phyloP scores from a whole-genome alignment of 805 yeast species.

The Wickerhamia fluorescens region DNA sequence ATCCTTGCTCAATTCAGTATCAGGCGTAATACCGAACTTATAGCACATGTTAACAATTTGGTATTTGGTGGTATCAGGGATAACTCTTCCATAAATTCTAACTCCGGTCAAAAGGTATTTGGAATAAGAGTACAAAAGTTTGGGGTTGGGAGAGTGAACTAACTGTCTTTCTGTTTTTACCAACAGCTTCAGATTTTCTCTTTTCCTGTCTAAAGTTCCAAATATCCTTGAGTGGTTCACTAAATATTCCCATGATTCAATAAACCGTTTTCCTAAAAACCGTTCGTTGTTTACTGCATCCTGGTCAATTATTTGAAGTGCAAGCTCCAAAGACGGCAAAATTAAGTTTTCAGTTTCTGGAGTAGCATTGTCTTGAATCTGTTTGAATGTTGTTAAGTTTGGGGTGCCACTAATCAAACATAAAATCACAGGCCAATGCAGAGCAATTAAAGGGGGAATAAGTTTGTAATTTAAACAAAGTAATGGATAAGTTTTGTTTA shows the following conservation, averaged over 20 bases:
- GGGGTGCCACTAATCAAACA: constrained; percentile 13
- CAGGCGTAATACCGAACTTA: constrained; percentile 18
- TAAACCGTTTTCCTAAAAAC: constrained; percentile 41
- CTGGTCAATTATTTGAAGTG: constrained; percentile 17
- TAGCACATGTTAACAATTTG: constrained; percentile 28
- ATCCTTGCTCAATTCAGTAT: constrained; percentile 14
- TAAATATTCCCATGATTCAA: constrained; percentile 37
- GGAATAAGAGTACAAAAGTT: constrained; percentile 17
- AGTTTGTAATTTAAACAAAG: constrained; percentile 24
- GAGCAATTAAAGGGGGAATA: constrained; percentile 26
- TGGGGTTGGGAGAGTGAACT: constrained; percentile 12
- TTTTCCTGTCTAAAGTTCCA: background rate
- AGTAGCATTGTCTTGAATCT: constrained; percentile 1
- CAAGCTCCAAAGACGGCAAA: constrained; percentile 22
- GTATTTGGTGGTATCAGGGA: constrained; percentile 33
- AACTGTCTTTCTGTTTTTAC: constrained; percentile 2
- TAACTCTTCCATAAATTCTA: constrained; percentile 28
- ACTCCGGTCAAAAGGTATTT: constrained; percentile 29
- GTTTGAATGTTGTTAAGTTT: background rate
- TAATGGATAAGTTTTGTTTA: constrained; percentile 24
- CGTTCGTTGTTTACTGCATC: constrained; percentile 35
- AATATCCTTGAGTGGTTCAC: constrained; percentile 1
- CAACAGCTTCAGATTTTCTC: background rate
- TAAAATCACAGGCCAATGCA: constrained; percentile 26
- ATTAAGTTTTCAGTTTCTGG: constrained; percentile 13